These are phyloP conservation scores for Aspergillus diversus DNA, from an alignment of 495 filamentous ascomycete genomes.

Conservation along the genomic window DNA sequence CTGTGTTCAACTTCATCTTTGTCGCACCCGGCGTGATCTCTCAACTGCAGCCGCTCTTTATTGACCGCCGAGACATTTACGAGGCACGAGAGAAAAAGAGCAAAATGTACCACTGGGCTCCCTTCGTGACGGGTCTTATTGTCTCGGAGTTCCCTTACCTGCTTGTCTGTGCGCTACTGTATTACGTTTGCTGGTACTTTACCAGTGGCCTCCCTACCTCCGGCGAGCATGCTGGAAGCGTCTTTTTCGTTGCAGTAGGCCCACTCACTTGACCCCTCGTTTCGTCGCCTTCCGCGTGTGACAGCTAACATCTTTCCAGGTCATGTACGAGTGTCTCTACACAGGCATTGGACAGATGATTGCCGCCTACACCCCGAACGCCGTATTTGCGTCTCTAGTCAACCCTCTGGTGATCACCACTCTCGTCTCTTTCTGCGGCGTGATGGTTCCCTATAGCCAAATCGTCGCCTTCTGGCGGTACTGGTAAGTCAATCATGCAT, in stretches of 20 bases:
- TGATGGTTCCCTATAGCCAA: constrained; percentile 40
- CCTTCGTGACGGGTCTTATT: constrained; percentile 54
- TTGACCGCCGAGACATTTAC: constrained; percentile 57
- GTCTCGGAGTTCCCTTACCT: constrained; percentile 58
- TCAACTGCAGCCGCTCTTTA: constrained; percentile 58
- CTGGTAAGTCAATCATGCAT: no score
- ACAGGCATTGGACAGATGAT: constrained; percentile 64
- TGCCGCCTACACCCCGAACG: constrained; percentile 61
- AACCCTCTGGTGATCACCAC: constrained; percentile 60
- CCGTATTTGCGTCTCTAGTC: constrained; percentile 56
- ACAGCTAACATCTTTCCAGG: constrained; percentile 1
- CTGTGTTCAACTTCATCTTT: constrained; percentile 56
- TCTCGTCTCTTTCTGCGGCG: constrained; percentile 58
- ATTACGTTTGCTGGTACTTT: constrained; percentile 59
- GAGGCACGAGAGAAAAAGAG: constrained; percentile 55
- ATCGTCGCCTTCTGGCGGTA: constrained; percentile 65
- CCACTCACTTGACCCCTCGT: no score
- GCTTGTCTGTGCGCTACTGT: constrained; percentile 50
- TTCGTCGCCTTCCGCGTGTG: no score
- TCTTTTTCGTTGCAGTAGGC: constrained; percentile 51
- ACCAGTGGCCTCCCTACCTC: no score
- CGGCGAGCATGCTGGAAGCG: constrained; percentile 57
- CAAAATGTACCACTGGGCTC: constrained; percentile 59
- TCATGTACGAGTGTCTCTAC: constrained; percentile 57
- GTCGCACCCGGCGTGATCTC: constrained; percentile 52